A percentile compares a stretch with the other conserved stretches of the same genome.
Conservation (phyloP, 2,329 filamentous ascomycete species). For the Teratosphaeria epicoccoides region DNA sequence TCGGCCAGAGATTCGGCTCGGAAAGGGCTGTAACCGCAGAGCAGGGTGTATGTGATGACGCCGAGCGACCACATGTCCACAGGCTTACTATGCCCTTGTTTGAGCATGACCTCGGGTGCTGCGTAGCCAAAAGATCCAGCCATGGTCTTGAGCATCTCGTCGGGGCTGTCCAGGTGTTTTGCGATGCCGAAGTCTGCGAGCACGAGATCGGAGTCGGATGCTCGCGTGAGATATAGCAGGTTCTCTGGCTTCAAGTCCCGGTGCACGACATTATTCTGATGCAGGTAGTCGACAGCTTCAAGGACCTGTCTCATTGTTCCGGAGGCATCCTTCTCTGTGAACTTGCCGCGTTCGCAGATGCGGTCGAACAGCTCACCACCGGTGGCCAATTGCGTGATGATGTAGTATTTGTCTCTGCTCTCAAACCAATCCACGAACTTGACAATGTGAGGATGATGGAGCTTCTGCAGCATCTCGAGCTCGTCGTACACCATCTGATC, state of each 20-base stretch:
- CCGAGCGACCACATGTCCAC: slow-evolving; percentile 99
- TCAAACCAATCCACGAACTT: slow-evolving; percentile 98
- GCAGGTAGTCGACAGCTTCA: slow-evolving; percentile 85
- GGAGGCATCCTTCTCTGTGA: slow-evolving; percentile 95
- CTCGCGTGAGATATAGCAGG: slow-evolving; percentile 77
- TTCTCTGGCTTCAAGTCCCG: slow-evolving; percentile 98
- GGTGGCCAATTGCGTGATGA: slow-evolving; percentile 90
- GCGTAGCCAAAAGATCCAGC: slow-evolving; percentile 97
- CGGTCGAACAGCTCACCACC: slow-evolving; percentile 96
- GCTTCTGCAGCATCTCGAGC: slow-evolving; percentile 78
- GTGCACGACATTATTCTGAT: slow-evolving; percentile 90
- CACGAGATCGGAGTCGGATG: slow-evolving; percentile 70
- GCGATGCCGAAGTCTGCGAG: slow-evolving; percentile 97
- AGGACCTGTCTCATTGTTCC: slow-evolving; percentile 92
- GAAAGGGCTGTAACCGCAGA: slow-evolving; percentile 97
- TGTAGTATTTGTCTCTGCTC: slow-evolving; percentile 98
- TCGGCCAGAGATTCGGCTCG: slow-evolving; percentile 87
- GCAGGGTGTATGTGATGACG: slow-evolving; percentile 94
- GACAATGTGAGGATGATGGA: slow-evolving; percentile 93
- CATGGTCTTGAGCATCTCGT: slow-evolving; percentile 94
- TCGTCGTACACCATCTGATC: slow-evolving; percentile 99
- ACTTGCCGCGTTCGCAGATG: slow-evolving; percentile 95
- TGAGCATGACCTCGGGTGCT: slow-evolving; percentile 95
- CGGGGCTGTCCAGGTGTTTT: slow-evolving; percentile 86
- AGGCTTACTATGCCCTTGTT: slow-evolving; percentile 92